A percentile compares a stretch with the other conserved stretches of the same genome.
Evolutionary conservation across 345 rosid species (phyloP).

Genomic region (Euphorbia lathyris): DNA sequence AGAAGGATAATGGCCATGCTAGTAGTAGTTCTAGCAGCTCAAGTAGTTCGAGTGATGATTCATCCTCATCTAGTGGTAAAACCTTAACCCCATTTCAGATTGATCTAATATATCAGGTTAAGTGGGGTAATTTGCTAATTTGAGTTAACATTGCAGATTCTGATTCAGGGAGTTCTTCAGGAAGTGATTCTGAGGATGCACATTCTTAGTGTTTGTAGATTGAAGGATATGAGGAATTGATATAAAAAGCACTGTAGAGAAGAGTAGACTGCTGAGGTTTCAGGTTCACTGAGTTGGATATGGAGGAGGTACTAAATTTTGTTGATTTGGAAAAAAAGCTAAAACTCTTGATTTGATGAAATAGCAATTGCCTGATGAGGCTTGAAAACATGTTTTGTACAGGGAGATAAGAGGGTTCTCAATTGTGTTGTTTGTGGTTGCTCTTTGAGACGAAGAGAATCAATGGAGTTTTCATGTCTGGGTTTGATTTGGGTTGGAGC

Average conservation of each 20-base stretch:
- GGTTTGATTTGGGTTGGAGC: not conserved
- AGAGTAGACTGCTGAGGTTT: not conserved
- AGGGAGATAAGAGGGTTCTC: conserved; percentile 20
- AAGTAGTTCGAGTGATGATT: conserved; percentile 46
- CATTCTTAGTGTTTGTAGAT: conserved; percentile 16
- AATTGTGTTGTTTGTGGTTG: conserved; percentile 18
- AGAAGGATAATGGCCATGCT: conserved; percentile 55
- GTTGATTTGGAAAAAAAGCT: not conserved
- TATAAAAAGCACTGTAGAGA: not conserved
- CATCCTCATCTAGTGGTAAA: conserved; percentile 72
- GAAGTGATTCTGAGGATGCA: conserved; percentile 38
- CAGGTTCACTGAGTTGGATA: not conserved
- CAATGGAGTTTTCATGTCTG: not conserved
- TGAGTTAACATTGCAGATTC: conserved; percentile 25
- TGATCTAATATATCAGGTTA: not conserved
- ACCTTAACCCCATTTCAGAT: not conserved
- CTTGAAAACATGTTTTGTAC: conserved; percentile 17
- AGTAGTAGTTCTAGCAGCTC: conserved; percentile 55
- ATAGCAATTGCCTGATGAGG: not conserved
- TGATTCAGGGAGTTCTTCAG: conserved; percentile 37
- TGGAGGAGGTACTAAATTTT: conserved; percentile 18
- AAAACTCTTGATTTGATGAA: not conserved
- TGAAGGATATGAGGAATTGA: conserved; percentile 5
- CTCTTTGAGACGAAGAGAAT: not conserved
- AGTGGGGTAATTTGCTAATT: not conserved